Percentiles rank a stretch among this genome's conserved stretches.
Conservation (phyloP, 805 yeast genomes). For the Groenewaldozyma salmanticensis region DNA sequence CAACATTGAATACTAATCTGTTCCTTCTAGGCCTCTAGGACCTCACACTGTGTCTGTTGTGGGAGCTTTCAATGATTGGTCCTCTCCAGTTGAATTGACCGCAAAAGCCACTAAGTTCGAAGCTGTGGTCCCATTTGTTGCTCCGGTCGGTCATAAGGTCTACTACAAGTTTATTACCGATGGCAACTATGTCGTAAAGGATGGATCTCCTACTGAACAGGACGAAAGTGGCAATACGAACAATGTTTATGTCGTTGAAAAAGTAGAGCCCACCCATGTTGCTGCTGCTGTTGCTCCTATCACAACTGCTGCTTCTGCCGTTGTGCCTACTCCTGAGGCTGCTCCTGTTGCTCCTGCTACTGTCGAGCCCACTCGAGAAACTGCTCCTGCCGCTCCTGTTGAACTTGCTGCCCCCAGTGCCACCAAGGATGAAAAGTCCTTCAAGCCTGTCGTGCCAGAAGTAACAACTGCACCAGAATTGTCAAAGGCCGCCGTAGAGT, state of each 20-base stretch:
- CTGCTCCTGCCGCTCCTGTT: constrained; percentile 2
- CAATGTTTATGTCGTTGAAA: not conserved
- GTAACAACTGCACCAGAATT: too few relatives aligned
- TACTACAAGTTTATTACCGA: not conserved
- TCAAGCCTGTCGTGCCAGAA: constrained; percentile 1
- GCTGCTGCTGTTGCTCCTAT: not conserved
- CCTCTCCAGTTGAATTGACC: not conserved
- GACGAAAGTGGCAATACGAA: constrained; percentile 1
- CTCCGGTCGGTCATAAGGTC: not conserved
- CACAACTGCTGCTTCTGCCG: not conserved
- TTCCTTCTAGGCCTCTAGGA: constrained; percentile 2
- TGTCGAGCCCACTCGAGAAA: constrained; percentile 6
- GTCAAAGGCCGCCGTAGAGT: too few relatives aligned
- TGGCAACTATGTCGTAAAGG: not conserved
- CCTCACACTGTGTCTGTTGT: constrained; percentile 1
- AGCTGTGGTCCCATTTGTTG: not conserved
- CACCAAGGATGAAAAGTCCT: too few relatives aligned
- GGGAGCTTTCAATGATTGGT: not conserved
- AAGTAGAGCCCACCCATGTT: not conserved
- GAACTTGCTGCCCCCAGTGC: constrained; percentile 5
- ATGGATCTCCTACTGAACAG: not conserved
- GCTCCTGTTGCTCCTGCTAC: constrained; percentile 1
- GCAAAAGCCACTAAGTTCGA: not conserved
- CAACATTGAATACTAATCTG: too few relatives aligned
- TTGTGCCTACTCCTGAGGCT: not conserved